Conservation (phyloP, 2,329 filamentous ascomycete species). For the Trichoderma atroviride region DNA sequence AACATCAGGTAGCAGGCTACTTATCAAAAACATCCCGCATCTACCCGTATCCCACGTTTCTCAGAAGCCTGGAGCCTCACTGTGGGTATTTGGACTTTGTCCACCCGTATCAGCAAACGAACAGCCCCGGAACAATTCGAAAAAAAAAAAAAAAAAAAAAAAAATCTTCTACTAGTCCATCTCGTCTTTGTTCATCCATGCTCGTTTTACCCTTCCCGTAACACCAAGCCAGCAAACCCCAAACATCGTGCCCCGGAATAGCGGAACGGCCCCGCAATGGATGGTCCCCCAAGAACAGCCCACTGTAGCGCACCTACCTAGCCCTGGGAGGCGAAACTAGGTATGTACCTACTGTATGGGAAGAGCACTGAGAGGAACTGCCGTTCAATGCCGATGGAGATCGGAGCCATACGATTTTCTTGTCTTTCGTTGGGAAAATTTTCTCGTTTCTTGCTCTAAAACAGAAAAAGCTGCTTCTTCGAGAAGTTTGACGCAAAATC, state of each 20-base stretch:
- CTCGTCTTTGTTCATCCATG: not conserved
- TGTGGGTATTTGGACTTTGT: not conserved
- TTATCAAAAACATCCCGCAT: constrained; percentile 5
- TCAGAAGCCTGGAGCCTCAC: not conserved
- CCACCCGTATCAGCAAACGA: not conserved
- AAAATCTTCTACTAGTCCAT: not conserved
- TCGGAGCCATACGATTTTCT: not conserved
- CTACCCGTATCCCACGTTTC: not conserved
- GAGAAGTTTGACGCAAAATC: not conserved
- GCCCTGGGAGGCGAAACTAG: constrained; percentile 1
- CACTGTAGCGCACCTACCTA: constrained; percentile 1
- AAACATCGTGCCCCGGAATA: constrained; percentile 18
- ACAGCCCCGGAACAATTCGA: not conserved
- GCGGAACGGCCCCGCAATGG: constrained; percentile 27
- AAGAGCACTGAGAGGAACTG: not conserved
- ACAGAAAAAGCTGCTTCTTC: not conserved
- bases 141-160: no score
- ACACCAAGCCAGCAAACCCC: not conserved
- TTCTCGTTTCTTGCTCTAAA: not conserved
- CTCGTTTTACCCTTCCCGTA: not conserved
- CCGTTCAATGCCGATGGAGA: constrained; percentile 8
- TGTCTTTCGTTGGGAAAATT: not conserved
- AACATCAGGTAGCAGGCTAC: no score
- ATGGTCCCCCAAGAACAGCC: constrained; percentile 12
- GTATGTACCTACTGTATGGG: not conserved